These are phyloP conservation scores for Phoma herbarum DNA, from an alignment of 2,329 filamentous ascomycete genomes.

Conservation along the genomic window DNA sequence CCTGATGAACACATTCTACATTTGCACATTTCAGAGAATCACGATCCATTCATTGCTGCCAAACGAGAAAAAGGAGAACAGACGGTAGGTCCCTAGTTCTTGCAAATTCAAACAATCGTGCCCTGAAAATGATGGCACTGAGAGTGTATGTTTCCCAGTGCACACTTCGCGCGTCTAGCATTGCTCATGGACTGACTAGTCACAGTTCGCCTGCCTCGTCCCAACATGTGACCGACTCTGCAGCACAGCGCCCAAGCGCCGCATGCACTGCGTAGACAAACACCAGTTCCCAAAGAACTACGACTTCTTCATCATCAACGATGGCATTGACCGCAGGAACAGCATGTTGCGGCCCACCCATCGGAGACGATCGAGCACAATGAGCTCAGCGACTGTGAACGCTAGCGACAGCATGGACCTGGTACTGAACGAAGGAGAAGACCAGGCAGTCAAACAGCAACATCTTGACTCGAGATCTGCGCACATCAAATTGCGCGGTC, in stretches of 20 bases:
- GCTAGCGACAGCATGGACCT: slow-evolving; percentile 37
- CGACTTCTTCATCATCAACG: slow-evolving; percentile 72
- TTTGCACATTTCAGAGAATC: slow-evolving; percentile 89
- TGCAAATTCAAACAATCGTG: not conserved
- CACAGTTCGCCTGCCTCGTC: slow-evolving; percentile 85
- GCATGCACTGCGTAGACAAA: slow-evolving; percentile 91
- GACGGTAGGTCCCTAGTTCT: slow-evolving; percentile 66
- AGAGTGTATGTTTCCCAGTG: slow-evolving; percentile 8
- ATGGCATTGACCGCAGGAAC: slow-evolving; percentile 84
- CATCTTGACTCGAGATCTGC: slow-evolving; percentile 25
- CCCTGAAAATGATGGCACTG: not conserved
- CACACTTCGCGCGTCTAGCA: not conserved
- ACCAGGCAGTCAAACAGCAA: slow-evolving; percentile 18
- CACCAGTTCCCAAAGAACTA: slow-evolving; percentile 79
- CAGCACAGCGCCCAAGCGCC: slow-evolving; percentile 81
- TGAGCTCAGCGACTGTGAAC: slow-evolving; percentile 25
- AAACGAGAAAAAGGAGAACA: slow-evolving; percentile 83
- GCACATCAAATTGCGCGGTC: slow-evolving; percentile 38
- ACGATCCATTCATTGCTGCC: slow-evolving; percentile 80
- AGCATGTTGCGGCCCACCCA: slow-evolving; percentile 72
- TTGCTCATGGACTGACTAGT: slow-evolving; percentile 20
- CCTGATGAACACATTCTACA: slow-evolving; percentile 81
- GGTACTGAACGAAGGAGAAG: slow-evolving; percentile 28
- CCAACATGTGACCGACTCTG: slow-evolving; percentile 88
- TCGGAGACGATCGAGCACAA: slow-evolving; percentile 44